These are phyloP conservation scores for Cucumis melo DNA, from an alignment of 306 rosid species.

Conservation along the genomic window DNA sequence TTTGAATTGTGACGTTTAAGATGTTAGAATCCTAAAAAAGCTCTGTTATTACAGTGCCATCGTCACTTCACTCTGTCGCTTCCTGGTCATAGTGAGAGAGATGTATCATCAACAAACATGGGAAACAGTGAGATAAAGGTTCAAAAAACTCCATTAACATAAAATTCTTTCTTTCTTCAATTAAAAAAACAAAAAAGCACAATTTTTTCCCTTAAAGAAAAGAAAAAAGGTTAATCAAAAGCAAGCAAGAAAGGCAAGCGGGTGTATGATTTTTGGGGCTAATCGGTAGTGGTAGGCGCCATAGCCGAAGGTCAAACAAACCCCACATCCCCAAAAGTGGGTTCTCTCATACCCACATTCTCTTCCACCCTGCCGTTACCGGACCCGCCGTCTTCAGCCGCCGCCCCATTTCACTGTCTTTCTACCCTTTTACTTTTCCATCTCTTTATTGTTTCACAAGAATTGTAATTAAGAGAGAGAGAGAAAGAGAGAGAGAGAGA, in stretches of 20 bases:
- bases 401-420: background rate
- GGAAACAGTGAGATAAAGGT: background rate
- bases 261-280: background rate
- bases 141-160: background rate
- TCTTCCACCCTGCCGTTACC: background rate
- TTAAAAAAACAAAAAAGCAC: background rate
- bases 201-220: background rate
- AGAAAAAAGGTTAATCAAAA: background rate
- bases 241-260: background rate
- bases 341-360: background rate
- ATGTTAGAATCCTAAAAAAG: background rate
- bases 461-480: background rate
- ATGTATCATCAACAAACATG: background rate
- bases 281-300: background rate
- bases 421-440: background rate
- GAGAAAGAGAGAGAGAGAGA: background rate
- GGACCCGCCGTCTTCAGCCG: background rate
- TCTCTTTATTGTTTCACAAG: background rate
- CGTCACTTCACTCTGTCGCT: background rate
- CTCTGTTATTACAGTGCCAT: background rate
- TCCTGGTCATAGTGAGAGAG: background rate
- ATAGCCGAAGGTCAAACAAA: slow-evolving; percentile 4
- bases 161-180: background rate
- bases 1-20: background rate
- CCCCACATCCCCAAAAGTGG: background rate